Conservation (phyloP, 2,329 filamentous ascomycete genomes). For the Hypoxylon sp. region DNA sequence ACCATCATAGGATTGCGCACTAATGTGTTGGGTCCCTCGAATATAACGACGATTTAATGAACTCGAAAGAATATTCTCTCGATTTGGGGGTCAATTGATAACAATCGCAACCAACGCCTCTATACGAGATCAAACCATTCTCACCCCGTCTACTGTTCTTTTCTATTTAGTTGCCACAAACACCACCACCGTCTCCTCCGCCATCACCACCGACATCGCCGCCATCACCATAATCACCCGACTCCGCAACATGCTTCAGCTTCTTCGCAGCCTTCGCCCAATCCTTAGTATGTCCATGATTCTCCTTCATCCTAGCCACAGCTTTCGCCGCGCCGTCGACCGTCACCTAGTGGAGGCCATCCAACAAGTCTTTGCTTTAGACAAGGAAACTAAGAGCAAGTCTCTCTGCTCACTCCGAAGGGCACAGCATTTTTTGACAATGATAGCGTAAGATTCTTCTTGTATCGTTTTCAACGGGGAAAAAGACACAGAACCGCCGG, state of each 20-base stretch:
- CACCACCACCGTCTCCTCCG: not conserved
- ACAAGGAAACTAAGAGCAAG: not conserved
- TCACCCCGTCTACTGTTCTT: not conserved
- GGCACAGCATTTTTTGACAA: not conserved
- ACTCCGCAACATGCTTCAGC: not conserved
- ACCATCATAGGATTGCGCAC: not conserved
- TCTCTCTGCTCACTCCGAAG: not conserved
- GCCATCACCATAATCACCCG: constrained; percentile 15
- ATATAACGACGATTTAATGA: not conserved
- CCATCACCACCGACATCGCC: not conserved
- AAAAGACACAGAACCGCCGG: not conserved
- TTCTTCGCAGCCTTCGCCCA: constrained; percentile 1
- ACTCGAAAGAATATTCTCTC: not conserved
- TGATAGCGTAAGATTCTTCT: not conserved
- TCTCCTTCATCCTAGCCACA: constrained; percentile 5
- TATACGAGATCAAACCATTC: not conserved
- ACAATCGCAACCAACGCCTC: not conserved
- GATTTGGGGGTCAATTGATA: not conserved
- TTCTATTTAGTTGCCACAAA: not conserved
- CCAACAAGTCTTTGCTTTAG: not conserved
- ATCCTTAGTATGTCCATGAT: constrained; percentile 1
- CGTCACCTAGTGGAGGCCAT: not conserved
- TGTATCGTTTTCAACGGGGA: not conserved
- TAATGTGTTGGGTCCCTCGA: not conserved
- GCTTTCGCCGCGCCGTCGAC: constrained; percentile 4